A percentile compares a stretch with the other conserved stretches of the same genome.
Conservation (phyloP, 495 filamentous ascomycete species). For the Elasticomyces elasticus region DNA sequence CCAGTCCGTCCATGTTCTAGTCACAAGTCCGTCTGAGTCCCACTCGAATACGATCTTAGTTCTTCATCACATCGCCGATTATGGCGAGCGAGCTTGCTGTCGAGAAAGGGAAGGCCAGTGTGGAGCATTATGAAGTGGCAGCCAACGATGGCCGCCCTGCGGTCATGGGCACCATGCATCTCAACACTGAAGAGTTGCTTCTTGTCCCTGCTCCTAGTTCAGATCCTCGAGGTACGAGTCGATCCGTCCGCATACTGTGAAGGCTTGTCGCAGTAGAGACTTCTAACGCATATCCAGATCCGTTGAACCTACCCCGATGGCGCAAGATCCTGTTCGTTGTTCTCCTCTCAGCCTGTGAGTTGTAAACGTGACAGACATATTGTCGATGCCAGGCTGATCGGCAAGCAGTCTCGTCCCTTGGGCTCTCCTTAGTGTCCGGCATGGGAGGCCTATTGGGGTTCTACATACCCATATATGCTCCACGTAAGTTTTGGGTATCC, state of each 20-base stretch:
- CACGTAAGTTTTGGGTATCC: not conserved
- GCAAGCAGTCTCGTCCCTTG: not conserved
- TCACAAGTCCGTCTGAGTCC: too few relatives aligned
- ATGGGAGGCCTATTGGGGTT: conserved; percentile 5
- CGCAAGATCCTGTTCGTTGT: conserved; percentile 16
- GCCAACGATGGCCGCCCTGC: not conserved
- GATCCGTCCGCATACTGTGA: not conserved
- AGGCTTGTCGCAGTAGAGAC: not conserved
- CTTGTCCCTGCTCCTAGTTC: not conserved
- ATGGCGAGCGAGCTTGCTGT: not conserved
- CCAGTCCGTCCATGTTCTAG: too few relatives aligned
- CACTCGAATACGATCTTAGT: too few relatives aligned
- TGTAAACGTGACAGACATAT: not conserved
- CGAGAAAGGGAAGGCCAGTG: not conserved
- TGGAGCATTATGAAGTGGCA: not conserved
- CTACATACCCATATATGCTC: conserved; percentile 2
- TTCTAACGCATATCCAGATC: conserved; percentile 10
- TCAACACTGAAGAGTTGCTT: not conserved
- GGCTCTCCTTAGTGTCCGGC: conserved; percentile 3
- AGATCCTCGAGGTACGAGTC: not conserved
- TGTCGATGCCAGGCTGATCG: not conserved
- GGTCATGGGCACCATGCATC: not conserved
- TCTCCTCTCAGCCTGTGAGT: not conserved
- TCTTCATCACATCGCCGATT: too few relatives aligned
- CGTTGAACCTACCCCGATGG: conserved; percentile 10